phyloP scores from a whole-genome alignment of 768 basidiomycete genomes.

The Amanita inopinata region DNA sequence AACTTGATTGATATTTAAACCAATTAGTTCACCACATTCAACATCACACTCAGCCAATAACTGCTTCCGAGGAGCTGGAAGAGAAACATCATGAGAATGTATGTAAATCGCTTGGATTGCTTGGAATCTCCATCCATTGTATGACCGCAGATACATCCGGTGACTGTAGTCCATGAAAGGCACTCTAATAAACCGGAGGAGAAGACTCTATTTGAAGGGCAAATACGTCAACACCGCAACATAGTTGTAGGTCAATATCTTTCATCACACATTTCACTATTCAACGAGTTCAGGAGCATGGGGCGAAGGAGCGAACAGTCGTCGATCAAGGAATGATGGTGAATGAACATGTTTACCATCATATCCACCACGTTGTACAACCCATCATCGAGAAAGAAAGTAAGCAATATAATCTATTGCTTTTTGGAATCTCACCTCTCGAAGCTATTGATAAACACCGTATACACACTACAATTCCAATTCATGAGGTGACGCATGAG shows the following conservation, averaged over 20 bases:
- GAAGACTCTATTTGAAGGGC: constrained; percentile 18
- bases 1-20: neutral
- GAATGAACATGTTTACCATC: constrained; percentile 24
- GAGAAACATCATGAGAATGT: constrained; percentile 21
- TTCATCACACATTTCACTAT: neutral
- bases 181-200: constrained; percentile 22
- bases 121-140: neutral
- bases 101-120: neutral
- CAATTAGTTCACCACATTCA: constrained; percentile 27
- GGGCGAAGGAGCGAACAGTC: constrained; percentile 19
- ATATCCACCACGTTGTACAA: constrained; percentile 28
- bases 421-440: neutral
- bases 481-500: constrained; percentile 26
- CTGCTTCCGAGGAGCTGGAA: constrained; percentile 16
- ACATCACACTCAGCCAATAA: constrained; percentile 27
- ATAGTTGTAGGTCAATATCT: constrained; percentile 15
- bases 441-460: constrained; percentile 22
- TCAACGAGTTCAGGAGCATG: constrained; percentile 14
- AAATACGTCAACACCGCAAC: constrained; percentile 20
- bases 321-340: constrained; percentile 25
- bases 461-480: constrained; percentile 26
- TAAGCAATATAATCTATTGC: constrained; percentile 11
- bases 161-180: constrained; percentile 18
- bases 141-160: constrained; percentile 17
- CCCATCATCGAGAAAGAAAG: constrained; percentile 30